These are phyloP conservation scores for Flaveria trinervia DNA, from an alignment of 129 eudicot genomes.

Conservation along the genomic window DNA sequence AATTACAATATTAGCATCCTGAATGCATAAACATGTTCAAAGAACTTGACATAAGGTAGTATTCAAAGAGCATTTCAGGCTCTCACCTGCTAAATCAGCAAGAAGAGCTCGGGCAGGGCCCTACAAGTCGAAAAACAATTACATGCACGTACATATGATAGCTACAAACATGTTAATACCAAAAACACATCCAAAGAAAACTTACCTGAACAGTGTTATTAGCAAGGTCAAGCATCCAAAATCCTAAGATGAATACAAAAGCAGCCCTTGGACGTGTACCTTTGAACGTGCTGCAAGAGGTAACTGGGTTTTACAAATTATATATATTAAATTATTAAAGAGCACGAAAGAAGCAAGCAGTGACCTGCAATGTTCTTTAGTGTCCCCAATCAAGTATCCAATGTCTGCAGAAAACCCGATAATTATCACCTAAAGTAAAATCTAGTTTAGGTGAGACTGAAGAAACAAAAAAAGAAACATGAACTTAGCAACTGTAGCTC, in stretches of 20 bases:
- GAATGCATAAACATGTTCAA: slow-evolving; percentile 15
- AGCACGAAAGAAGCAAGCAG: slow-evolving; percentile 18
- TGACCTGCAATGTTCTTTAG: slow-evolving; percentile 95
- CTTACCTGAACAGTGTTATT: slow-evolving; percentile 95
- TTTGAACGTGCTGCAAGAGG: slow-evolving; percentile 75
- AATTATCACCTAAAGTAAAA: slow-evolving; percentile 73
- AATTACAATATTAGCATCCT: slow-evolving; percentile 18
- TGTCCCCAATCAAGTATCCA: slow-evolving; percentile 91
- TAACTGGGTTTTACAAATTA: background rate
- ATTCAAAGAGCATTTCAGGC: slow-evolving; percentile 7
- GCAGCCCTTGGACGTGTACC: slow-evolving; percentile 97
- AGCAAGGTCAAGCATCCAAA: slow-evolving; percentile 99
- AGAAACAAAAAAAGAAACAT: slow-evolving; percentile 15
- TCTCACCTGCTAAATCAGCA: slow-evolving; percentile 90
- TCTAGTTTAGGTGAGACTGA: slow-evolving; percentile 40
- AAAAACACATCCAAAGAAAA: background rate
- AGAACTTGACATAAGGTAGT: slow-evolving; percentile 4
- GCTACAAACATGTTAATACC: slow-evolving; percentile 7
- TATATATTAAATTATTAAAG: background rate
- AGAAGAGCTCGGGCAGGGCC: slow-evolving; percentile 99
- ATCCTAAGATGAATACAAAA: slow-evolving; percentile 81
- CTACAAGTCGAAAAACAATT: slow-evolving; percentile 40
- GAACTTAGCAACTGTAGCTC: slow-evolving; percentile 35
- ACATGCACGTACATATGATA: slow-evolving; percentile 15
- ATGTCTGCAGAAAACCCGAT: slow-evolving; percentile 99